Evolutionary conservation across 2,329 filamentous ascomycete species (phyloP).

Genomic region (Fusarium heterosporum): DNA sequence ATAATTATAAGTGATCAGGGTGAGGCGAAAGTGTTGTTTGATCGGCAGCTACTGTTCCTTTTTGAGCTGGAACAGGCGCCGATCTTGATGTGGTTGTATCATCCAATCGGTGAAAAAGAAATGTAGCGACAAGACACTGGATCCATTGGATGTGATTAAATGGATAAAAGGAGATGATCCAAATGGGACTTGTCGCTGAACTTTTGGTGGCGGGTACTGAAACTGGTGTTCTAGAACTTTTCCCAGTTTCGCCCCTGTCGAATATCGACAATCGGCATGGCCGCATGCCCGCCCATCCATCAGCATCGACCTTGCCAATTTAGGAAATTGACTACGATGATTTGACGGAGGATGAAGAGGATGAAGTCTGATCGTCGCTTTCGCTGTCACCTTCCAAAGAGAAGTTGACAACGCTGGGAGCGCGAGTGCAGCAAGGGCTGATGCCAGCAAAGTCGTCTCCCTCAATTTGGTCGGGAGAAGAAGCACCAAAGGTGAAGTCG

Average conservation of each 20-base stretch:
- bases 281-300: conserved; percentile 40
- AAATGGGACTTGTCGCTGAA: conserved; percentile 7
- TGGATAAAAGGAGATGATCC: conserved; percentile 14
- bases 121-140: conserved; percentile 5
- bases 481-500: conserved; percentile 60
- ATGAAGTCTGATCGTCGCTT: conserved; percentile 39
- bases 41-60: conserved; percentile 29
- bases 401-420: conserved; percentile 52
- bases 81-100: conserved; percentile 27
- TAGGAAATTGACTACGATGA: conserved; percentile 38
- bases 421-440: conserved; percentile 60
- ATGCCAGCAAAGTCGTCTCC: conserved; percentile 52
- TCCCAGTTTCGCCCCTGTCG: conserved; percentile 25
- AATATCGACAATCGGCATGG: conserved; percentile 28
- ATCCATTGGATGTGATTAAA: conserved; percentile 15
- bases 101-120: conserved; percentile 21
- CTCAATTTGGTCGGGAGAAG: conserved; percentile 50
- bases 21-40: conserved; percentile 6
- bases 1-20: conserved; percentile 5
- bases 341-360: conserved; percentile 38
- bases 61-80: conserved; percentile 23
- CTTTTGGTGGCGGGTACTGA: conserved; percentile 19
- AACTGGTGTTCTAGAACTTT: conserved; percentile 37
- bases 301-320: conserved; percentile 35
- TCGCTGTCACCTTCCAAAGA: conserved; percentile 38